These are phyloP conservation scores for Lunularia cruciata DNA, from an alignment of 225 moss, liverwort and hornwort species.

Conservation along the genomic window DNA sequence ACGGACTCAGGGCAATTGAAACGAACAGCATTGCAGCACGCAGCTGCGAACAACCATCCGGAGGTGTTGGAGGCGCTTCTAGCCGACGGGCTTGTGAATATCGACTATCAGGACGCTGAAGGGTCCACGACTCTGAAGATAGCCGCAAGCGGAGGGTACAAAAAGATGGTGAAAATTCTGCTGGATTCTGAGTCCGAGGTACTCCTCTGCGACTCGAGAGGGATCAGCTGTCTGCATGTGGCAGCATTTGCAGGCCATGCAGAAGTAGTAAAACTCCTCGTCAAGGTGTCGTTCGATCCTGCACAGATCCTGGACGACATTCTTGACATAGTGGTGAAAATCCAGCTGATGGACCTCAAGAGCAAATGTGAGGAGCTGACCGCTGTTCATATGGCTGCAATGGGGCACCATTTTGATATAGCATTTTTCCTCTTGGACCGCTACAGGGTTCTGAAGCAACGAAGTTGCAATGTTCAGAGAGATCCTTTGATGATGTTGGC, in stretches of 20 bases:
- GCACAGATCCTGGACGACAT: too few species aligned
- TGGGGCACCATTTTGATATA: too few species aligned
- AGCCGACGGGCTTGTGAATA: neutral
- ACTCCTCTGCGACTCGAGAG: neutral
- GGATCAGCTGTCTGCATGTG: conserved; percentile 15
- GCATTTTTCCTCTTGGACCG: too few species aligned
- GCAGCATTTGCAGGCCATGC: conserved; percentile 21
- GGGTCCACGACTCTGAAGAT: conserved; percentile 26
- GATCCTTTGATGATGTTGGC: too few species aligned
- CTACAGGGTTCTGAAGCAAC: too few species aligned
- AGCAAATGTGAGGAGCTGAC: too few species aligned
- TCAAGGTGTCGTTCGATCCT: too few species aligned
- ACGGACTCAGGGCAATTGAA: too few species aligned
- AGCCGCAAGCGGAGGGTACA: conserved; percentile 14
- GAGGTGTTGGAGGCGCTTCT: conserved; percentile 20
- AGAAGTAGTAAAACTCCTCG: conserved; percentile 21
- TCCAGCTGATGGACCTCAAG: too few species aligned
- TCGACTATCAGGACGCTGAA: conserved; percentile 15
- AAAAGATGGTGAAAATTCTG: conserved; percentile 6
- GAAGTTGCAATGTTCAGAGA: too few species aligned
- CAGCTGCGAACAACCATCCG: conserved; percentile 6
- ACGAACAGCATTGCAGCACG: conserved; percentile 23
- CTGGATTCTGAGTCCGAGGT: conserved; percentile 12
- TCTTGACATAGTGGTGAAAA: too few species aligned
- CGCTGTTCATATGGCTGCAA: too few species aligned